Evolutionary conservation across 768 basidiomycete species (phyloP), one percentile per base, ranked within the genome.

Genomic region (Lentinula lateritia): DNA sequence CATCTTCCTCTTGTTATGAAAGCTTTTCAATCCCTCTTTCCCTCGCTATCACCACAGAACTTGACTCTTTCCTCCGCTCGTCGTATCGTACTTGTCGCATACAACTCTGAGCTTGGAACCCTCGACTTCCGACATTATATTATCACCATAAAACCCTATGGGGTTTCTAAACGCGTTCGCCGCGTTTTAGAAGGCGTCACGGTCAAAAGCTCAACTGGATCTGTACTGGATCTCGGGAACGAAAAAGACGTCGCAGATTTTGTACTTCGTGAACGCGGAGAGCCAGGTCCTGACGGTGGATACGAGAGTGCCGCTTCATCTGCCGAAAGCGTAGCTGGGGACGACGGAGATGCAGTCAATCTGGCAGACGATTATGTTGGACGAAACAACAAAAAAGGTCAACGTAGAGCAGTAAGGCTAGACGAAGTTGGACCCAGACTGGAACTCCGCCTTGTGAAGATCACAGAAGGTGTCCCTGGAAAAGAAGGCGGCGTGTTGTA

Each of bases 211-310:
- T 68, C 78, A 1, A 71, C 76, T 20, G 76, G 77, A 2, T 69
- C 48, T 15, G 59, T 93, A 28, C 78, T 94, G 16, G 87, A 99
- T 70, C 83, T 99, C 12, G 87, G 91, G 8, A 90, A 87, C 64
- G 94, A 96, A 71, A 88, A 90, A 70, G 97, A 99, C 69, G 89
- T 99, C 34, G 93, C 96, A 1, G 96, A 99, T 72, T 99, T 97
- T 71, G 74, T 99, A 66, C 80, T 98, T 42, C 77, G 92, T 34
- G 85, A 81, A 67, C 76, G 78, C 56, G 89, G 89, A 15, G 83
- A 87, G 59, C 69, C 78, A 50, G 81, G 81, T 15, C 84, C 84
- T 15, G 81, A 86, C 50, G 89, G 85, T 35, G 86, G 91, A 20
- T 89, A 93, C 68, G 88, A 94, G 73, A 87, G 85, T 58, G 88